A percentile compares a stretch with the other conserved stretches of the same genome.
Evolutionary conservation across 2,329 filamentous ascomycete species (phyloP).

Genomic region (Claviceps lovelessii): DNA sequence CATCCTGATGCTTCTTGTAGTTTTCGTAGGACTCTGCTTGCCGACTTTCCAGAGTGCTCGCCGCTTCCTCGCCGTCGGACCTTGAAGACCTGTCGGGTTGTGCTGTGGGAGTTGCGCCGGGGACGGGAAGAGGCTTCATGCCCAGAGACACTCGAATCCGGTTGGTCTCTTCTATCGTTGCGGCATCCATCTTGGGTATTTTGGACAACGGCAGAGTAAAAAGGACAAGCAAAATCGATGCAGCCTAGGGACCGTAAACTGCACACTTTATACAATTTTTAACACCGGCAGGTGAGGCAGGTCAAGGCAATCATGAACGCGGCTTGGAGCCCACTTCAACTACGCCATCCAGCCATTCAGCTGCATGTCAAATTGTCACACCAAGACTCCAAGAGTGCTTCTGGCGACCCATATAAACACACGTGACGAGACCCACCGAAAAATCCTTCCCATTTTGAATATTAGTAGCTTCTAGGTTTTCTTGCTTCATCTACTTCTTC

Average conservation of each 20-base stretch:
- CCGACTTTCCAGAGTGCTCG: constrained; percentile 72
- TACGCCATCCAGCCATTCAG: background rate
- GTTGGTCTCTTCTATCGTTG: constrained; percentile 86
- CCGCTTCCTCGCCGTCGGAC: constrained; percentile 48
- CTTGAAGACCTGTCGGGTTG: constrained; percentile 32
- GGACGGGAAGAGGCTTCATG: constrained; percentile 76
- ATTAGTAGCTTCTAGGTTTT: constrained; percentile 8
- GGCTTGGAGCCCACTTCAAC: background rate
- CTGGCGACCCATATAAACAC: background rate
- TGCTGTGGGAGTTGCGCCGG: constrained; percentile 39
- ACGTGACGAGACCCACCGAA: constrained; percentile 5
- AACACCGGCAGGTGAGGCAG: background rate
- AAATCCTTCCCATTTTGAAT: constrained; percentile 6
- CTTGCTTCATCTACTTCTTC: constrained; percentile 19
- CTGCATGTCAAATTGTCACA: background rate
- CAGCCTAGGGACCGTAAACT: background rate
- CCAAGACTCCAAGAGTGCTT: too few relatives aligned
- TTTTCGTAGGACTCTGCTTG: constrained; percentile 62
- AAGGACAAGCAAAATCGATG: background rate
- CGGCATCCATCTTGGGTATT: constrained; percentile 38
- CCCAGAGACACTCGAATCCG: constrained; percentile 79
- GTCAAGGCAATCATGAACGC: background rate
- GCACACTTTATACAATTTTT: background rate
- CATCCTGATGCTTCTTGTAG: constrained; percentile 49
- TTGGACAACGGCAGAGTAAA: background rate